Conservation (phyloP, 2,329 filamentous ascomycete species). For the Periconia sp. region DNA sequence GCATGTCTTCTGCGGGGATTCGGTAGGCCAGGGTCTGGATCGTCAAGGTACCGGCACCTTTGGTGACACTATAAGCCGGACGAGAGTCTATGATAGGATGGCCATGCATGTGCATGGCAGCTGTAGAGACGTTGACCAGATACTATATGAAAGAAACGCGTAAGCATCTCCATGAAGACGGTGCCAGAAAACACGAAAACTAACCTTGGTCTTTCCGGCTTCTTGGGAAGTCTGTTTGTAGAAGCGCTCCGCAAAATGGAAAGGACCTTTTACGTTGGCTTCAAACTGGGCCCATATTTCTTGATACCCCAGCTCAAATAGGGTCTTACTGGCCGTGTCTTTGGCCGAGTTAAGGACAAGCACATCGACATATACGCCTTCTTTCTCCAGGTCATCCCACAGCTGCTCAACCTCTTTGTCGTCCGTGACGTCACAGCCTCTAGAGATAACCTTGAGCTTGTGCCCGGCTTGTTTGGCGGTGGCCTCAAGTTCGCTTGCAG, state of each 20-base stretch:
- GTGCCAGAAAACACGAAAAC: background rate
- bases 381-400: conserved; percentile 3
- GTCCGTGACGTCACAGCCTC: conserved; percentile 5
- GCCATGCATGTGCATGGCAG: conserved; percentile 2
- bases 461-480: background rate
- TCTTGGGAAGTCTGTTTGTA: conserved; percentile 3
- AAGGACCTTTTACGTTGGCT: conserved; percentile 8
- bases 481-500: background rate
- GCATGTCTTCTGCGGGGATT: conserved; percentile 4
- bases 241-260: conserved; percentile 9
- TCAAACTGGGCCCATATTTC: conserved; percentile 11
- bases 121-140: conserved; percentile 10
- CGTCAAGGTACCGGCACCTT: conserved; percentile 4
- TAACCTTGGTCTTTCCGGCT: conserved; percentile 1
- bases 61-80: conserved; percentile 8
- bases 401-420: conserved; percentile 4
- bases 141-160: background rate
- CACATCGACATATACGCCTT: conserved; percentile 9
- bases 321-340: background rate
- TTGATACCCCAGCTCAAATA: conserved; percentile 4
- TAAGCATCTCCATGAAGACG: background rate
- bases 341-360: conserved; percentile 11
- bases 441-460: conserved; percentile 3
- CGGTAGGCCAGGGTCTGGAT: conserved; percentile 8
- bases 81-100: conserved; percentile 1